Evolutionary conservation across 495 filamentous ascomycete species (phyloP).

Genomic region (Xylaria acuta): DNA sequence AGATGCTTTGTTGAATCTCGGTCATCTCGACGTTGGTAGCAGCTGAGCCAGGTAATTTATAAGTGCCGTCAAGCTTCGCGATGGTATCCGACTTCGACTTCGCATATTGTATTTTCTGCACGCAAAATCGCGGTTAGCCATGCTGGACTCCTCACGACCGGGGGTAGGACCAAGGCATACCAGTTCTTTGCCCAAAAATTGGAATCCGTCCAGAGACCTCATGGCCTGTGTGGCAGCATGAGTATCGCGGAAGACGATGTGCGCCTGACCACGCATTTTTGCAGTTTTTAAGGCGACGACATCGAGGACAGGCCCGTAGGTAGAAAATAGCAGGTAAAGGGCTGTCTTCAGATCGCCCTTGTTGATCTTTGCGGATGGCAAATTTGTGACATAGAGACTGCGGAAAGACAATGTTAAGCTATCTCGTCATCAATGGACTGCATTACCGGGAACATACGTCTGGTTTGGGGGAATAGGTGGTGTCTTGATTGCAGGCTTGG

Average conservation of each 20-base stretch:
- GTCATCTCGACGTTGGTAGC: constrained; percentile 66
- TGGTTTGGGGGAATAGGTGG: constrained; percentile 67
- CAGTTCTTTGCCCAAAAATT: constrained; percentile 87
- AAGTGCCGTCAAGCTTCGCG: constrained; percentile 89
- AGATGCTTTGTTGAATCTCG: constrained; percentile 82
- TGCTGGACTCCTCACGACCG: not conserved
- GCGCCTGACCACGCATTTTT: constrained; percentile 95
- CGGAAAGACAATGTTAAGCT: constrained; percentile 32
- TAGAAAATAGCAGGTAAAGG: constrained; percentile 92
- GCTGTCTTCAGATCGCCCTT: constrained; percentile 83
- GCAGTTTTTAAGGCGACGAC: constrained; percentile 86
- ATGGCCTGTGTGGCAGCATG: constrained; percentile 89
- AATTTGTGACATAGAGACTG: constrained; percentile 86
- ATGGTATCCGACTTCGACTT: constrained; percentile 85
- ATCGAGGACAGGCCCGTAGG: constrained; percentile 91
- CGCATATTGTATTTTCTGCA: constrained; percentile 77
- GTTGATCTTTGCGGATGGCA: constrained; percentile 79
- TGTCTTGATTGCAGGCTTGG: constrained; percentile 46
- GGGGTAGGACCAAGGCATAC: constrained; percentile 55
- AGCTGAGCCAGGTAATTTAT: constrained; percentile 65
- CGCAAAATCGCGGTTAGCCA: constrained; percentile 54
- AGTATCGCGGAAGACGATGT: constrained; percentile 87
- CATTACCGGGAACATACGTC: constrained; percentile 60
- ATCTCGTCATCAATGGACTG: constrained; percentile 32
- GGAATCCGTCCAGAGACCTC: constrained; percentile 82